Evolutionary conservation across 1,284 basidiomycete genomes (phyloP).

Genomic region (Trichosporon asahii): DNA sequence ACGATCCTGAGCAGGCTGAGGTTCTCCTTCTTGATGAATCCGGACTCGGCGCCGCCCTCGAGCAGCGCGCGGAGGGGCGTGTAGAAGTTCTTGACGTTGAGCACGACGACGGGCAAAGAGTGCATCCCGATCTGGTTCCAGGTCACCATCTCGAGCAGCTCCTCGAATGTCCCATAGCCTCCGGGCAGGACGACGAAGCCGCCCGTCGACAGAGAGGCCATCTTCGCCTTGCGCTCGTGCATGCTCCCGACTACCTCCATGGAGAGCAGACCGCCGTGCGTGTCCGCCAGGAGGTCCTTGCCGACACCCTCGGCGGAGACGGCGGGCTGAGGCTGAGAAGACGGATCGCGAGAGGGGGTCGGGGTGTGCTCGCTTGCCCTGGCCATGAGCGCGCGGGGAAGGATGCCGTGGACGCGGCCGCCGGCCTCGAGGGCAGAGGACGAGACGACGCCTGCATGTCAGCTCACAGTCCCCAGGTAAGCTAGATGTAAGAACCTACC

Average conservation of each 20-base stretch:
- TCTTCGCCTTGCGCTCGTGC: constrained; percentile 86
- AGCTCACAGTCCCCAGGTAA: too few species aligned
- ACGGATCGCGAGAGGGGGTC: not conserved
- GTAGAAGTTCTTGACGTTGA: constrained; percentile 79
- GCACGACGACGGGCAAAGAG: constrained; percentile 67
- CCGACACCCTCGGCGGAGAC: constrained; percentile 43
- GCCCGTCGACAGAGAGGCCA: constrained; percentile 68
- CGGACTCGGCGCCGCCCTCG: constrained; percentile 62
- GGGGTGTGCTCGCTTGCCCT: constrained; percentile 40
- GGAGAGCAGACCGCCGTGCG: constrained; percentile 46
- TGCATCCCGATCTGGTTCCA: constrained; percentile 86
- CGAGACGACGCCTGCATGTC: constrained; percentile 61
- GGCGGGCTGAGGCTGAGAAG: not conserved
- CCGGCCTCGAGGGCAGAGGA: constrained; percentile 64
- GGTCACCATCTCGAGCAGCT: constrained; percentile 85
- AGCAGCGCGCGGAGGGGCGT: constrained; percentile 72
- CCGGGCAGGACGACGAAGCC: constrained; percentile 86
- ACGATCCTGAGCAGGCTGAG: constrained; percentile 65
- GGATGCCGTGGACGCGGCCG: constrained; percentile 74
- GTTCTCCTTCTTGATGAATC: constrained; percentile 68
- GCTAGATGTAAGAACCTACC: constrained; percentile 55
- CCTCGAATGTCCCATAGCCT: constrained; percentile 88
- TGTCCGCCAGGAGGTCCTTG: constrained; percentile 48
- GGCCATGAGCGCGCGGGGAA: constrained; percentile 62
- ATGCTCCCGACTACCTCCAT: constrained; percentile 69